A percentile compares a stretch with the other conserved stretches of the same genome.
Conservation (phyloP, 306 rosid species). For the Cucurbita argyrosperma region DNA sequence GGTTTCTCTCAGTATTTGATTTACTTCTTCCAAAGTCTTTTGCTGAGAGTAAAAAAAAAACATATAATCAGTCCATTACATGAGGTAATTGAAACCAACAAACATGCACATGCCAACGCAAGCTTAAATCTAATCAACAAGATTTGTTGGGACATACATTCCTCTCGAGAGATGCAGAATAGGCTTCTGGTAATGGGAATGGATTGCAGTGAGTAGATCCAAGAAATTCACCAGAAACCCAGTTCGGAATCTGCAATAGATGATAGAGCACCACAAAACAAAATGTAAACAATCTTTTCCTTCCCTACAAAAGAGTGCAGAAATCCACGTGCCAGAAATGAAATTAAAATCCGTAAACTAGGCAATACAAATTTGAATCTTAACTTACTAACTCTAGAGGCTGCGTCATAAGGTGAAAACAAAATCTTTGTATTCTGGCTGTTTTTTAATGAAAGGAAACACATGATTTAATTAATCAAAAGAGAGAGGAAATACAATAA, state of each 20-base stretch:
- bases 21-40: slow-evolving; percentile 59
- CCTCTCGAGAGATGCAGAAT: slow-evolving; percentile 52
- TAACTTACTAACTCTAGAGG: background rate
- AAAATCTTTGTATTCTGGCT: background rate
- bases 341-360: background rate
- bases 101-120: background rate
- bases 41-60: slow-evolving; percentile 26
- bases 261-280: slow-evolving; percentile 5
- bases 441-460: background rate
- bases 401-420: background rate
- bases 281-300: background rate
- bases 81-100: background rate
- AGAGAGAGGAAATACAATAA: background rate
- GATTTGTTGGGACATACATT: slow-evolving; percentile 37
- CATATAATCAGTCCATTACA: slow-evolving; percentile 5
- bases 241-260: slow-evolving; percentile 66
- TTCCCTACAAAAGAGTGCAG: background rate
- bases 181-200: slow-evolving; percentile 60
- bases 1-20: slow-evolving; percentile 64
- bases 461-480: background rate
- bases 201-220: slow-evolving; percentile 76
- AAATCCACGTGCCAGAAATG: background rate
- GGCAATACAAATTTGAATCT: background rate
- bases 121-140: background rate
- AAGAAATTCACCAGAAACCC: slow-evolving; percentile 50